Evolutionary conservation across 305 asterid genomes (phyloP).

Genomic region (Striga hermonthica): DNA sequence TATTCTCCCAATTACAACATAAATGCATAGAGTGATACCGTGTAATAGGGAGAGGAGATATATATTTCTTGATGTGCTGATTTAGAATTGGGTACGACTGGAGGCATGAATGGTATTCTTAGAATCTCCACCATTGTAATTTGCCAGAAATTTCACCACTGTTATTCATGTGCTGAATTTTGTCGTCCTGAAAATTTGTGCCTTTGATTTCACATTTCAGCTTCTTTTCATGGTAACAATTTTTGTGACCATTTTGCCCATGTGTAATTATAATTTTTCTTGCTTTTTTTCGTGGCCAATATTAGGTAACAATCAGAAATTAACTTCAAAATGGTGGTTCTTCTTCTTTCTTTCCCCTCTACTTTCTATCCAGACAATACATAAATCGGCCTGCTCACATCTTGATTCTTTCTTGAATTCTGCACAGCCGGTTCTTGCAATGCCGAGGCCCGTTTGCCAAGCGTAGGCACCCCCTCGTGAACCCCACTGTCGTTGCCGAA

Average conservation of each 20-base stretch:
- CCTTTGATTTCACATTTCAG: too few relatives aligned
- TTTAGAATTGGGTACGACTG: too few relatives aligned
- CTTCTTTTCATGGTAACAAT: too few relatives aligned
- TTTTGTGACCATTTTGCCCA: background rate
- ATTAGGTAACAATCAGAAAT: too few relatives aligned
- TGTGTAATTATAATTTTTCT: background rate
- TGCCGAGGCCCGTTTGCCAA: slow-evolving; percentile 82
- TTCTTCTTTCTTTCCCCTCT: background rate
- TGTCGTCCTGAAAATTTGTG: too few relatives aligned
- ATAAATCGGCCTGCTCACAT: slow-evolving; percentile 3
- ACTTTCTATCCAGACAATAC: slow-evolving; percentile 15
- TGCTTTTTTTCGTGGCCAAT: background rate
- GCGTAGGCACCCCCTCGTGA: slow-evolving; percentile 81
- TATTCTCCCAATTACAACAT: too few relatives aligned
- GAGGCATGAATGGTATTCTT: background rate
- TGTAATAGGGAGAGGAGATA: too few relatives aligned
- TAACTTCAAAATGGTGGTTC: too few relatives aligned
- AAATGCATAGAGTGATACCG: too few relatives aligned
- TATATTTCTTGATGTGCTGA: too few relatives aligned
- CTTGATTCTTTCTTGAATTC: slow-evolving; percentile 27
- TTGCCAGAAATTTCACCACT: background rate
- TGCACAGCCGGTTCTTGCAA: slow-evolving; percentile 80
- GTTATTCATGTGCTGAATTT: too few relatives aligned
- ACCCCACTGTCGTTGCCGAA: slow-evolving; percentile 63
- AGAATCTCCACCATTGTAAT: background rate